Conservation (phyloP, 345 rosid species). For the Tarenaya hassleriana region DNA sequence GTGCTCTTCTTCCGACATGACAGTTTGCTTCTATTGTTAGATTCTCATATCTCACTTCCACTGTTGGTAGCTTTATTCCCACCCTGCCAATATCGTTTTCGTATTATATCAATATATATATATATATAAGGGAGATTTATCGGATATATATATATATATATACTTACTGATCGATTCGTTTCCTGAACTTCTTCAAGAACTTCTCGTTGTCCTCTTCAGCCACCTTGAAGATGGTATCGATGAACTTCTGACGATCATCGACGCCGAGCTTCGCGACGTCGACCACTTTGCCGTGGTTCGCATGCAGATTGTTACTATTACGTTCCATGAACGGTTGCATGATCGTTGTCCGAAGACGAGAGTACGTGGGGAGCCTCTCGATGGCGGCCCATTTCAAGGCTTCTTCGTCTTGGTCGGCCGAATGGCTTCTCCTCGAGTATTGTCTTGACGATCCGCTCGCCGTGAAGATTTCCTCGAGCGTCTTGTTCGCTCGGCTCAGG, state of each 20-base stretch:
- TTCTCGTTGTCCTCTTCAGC: constrained; percentile 84
- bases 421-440: constrained; percentile 37
- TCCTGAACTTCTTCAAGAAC: constrained; percentile 66
- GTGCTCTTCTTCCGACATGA: constrained; percentile 76
- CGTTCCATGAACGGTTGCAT: constrained; percentile 42
- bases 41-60: constrained; percentile 70
- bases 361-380: constrained; percentile 73
- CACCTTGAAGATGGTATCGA: constrained; percentile 66
- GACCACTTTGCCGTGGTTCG: constrained; percentile 32
- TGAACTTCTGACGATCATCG: constrained; percentile 60
- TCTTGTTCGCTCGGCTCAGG: constrained; percentile 45
- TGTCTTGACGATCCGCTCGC: constrained; percentile 17
- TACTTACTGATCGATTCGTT: constrained; percentile 65
- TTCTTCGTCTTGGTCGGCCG: constrained; percentile 59
- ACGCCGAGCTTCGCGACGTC: constrained; percentile 68
- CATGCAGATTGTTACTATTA: constrained; percentile 28
- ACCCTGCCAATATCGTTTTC: constrained; percentile 44
- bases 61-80: constrained; percentile 69
- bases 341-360: constrained; percentile 68
- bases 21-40: constrained; percentile 74
- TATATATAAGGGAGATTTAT: too few species aligned
- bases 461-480: constrained; percentile 48
- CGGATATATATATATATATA: too few species aligned
- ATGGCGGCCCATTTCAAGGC: constrained; percentile 95
- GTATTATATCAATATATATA: too few species aligned